These are phyloP conservation scores for Lachnum nothofagi DNA, from an alignment of 2,329 filamentous ascomycete species.

Conservation along the genomic window DNA sequence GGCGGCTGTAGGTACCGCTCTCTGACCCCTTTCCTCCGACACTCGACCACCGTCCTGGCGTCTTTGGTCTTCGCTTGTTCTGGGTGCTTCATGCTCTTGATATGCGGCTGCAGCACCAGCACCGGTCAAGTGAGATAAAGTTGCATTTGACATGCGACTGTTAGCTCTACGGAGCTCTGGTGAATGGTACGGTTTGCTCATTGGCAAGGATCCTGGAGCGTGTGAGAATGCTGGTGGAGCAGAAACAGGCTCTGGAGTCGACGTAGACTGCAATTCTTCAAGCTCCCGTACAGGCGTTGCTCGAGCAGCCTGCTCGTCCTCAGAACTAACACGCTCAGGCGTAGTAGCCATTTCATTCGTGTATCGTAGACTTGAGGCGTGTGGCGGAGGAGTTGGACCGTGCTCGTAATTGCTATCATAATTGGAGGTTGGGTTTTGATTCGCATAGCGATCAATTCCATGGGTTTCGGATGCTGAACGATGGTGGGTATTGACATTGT, in stretches of 20 bases:
- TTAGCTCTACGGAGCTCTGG: constrained; percentile 75
- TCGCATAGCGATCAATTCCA: constrained; percentile 24
- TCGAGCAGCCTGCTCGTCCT: constrained; percentile 44
- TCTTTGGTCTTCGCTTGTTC: constrained; percentile 21
- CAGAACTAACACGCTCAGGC: constrained; percentile 52
- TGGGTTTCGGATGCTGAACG: constrained; percentile 33
- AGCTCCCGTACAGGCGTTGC: constrained; percentile 46
- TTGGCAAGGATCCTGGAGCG: constrained; percentile 63
- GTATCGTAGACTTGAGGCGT: constrained; percentile 28
- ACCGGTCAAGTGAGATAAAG: constrained; percentile 72
- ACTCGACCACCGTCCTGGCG: constrained; percentile 20
- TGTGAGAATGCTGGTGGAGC: constrained; percentile 77
- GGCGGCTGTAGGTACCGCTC: constrained; percentile 37
- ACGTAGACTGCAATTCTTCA: constrained; percentile 53
- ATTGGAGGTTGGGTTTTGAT: constrained; percentile 12
- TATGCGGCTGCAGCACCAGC: constrained; percentile 44
- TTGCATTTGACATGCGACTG: constrained; percentile 76
- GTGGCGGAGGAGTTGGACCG: constrained; percentile 26
- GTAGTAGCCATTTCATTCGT: constrained; percentile 42
- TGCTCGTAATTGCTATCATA: constrained; percentile 28
- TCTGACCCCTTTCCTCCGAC: constrained; percentile 34
- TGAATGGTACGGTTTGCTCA: constrained; percentile 65
- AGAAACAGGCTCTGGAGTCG: constrained; percentile 64
- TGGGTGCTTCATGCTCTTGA: constrained; percentile 38
- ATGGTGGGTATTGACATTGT: constrained; percentile 16